Evolutionary conservation across 257 asterid genomes (phyloP).

Genomic region (Solanum lycopersicoides): DNA sequence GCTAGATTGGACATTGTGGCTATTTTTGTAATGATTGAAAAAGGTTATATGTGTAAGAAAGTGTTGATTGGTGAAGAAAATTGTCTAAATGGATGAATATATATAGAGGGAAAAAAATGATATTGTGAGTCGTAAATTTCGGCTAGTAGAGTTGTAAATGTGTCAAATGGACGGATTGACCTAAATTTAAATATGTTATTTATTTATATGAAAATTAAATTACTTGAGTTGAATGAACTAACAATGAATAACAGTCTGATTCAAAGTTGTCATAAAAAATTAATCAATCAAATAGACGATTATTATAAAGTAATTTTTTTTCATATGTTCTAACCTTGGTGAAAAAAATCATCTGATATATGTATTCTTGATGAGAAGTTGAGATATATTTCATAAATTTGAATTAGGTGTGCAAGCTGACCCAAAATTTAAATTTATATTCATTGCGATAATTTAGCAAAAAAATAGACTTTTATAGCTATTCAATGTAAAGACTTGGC

Average conservation of each 20-base stretch:
- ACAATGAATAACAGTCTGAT: neutral
- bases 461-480: neutral
- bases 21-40: neutral
- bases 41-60: neutral
- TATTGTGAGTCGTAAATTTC: neutral
- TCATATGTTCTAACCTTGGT: rapidly evolving
- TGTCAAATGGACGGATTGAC: neutral
- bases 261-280: no score
- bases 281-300: rapidly evolving
- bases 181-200: neutral
- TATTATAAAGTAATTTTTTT: neutral
- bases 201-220: no score
- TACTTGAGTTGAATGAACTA: neutral
- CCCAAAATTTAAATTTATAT: no score
- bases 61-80: neutral
- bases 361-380: neutral
- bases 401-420: neutral
- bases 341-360: rapidly evolving
- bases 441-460: no score
- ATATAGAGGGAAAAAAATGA: neutral
- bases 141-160: neutral
- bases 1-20: neutral
- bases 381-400: rapidly evolving
- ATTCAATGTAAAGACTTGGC: neutral
- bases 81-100: neutral